Percentiles rank a stretch among this genome's conserved stretches.
Evolutionary conservation across 2,329 filamentous ascomycete genomes (phyloP).

Genomic region (Plenodomus biglobosus): DNA sequence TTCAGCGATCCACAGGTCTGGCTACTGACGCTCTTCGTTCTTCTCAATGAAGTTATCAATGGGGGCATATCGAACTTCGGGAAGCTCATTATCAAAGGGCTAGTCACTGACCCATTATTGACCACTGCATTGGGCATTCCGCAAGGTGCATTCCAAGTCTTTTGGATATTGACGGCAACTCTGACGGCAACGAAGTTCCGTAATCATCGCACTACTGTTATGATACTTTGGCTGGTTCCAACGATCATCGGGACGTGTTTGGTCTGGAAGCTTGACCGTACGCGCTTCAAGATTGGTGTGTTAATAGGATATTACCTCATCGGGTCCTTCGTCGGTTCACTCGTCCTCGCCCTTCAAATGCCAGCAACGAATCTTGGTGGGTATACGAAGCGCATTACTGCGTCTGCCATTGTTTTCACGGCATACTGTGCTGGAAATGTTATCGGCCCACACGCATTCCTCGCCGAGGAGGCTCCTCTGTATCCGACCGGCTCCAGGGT

Average conservation of each 20-base stretch:
- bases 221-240: conserved; percentile 55
- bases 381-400: conserved; percentile 43
- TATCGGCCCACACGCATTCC: conserved; percentile 52
- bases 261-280: conserved; percentile 53
- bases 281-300: conserved; percentile 49
- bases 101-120: conserved; percentile 47
- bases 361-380: conserved; percentile 52
- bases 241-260: conserved; percentile 54
- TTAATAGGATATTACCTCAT: conserved; percentile 57
- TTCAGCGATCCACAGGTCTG: conserved; percentile 50
- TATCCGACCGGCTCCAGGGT: conserved; percentile 58
- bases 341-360: conserved; percentile 58
- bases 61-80: conserved; percentile 59
- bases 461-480: conserved; percentile 49
- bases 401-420: conserved; percentile 51
- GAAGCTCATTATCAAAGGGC: conserved; percentile 58
- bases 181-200: conserved; percentile 55
- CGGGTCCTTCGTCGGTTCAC: conserved; percentile 53
- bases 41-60: conserved; percentile 58
- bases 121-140: conserved; percentile 59
- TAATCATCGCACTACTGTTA: conserved; percentile 56
- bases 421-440: conserved; percentile 53
- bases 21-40: conserved; percentile 49
- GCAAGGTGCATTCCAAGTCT: conserved; percentile 55
- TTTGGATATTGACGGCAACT: conserved; percentile 57